Conservation (phyloP, 306 rosid genomes). For the Pterocarpus santalinus region DNA sequence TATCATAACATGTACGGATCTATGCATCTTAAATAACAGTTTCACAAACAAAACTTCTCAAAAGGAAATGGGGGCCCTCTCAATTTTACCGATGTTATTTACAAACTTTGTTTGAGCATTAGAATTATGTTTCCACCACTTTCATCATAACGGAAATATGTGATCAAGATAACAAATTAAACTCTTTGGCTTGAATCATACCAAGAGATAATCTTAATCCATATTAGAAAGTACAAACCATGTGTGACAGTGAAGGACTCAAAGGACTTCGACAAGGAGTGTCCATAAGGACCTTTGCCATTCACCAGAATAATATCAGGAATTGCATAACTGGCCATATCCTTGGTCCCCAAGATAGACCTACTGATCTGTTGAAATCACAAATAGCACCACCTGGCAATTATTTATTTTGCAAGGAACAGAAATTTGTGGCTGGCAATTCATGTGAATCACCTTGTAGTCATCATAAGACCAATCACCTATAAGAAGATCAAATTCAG, state of each 20-base stretch:
- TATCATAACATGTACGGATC: not conserved
- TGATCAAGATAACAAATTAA: not conserved
- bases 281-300: slow-evolving; percentile 63
- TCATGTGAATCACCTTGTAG: slow-evolving; percentile 63
- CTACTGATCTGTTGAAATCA: slow-evolving; percentile 47
- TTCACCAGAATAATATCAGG: slow-evolving; percentile 62
- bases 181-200: not conserved
- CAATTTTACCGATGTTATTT: not conserved
- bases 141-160: not conserved
- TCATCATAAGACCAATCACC: slow-evolving; percentile 66
- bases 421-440: not conserved
- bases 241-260: slow-evolving; percentile 65
- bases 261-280: slow-evolving; percentile 40
- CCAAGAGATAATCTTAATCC: not conserved
- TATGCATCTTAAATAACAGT: not conserved
- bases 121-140: not conserved
- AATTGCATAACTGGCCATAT: slow-evolving; percentile 28
- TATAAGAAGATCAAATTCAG: slow-evolving; percentile 67
- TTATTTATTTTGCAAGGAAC: not conserved
- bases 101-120: not conserved
- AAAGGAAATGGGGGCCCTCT: not conserved
- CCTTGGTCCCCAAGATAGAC: slow-evolving; percentile 14
- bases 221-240: slow-evolving; percentile 51
- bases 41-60: not conserved
- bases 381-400: not conserved